These are phyloP conservation scores for Nymphaea thermarum DNA, from an alignment of 164 flowering plant genomes.

Conservation along the genomic window DNA sequence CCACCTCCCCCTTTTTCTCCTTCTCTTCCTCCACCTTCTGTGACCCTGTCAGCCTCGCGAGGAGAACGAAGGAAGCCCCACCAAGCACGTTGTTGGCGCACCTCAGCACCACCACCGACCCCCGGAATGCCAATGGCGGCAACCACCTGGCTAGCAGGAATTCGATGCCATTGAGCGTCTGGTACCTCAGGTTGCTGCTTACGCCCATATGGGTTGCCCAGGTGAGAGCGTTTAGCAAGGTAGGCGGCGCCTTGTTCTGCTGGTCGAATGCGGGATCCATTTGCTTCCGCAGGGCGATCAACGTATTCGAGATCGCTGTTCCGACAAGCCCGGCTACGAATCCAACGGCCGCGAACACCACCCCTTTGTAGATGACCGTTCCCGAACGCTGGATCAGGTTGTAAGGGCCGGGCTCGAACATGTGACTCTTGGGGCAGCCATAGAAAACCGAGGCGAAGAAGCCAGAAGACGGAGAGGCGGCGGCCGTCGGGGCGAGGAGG, in stretches of 20 bases:
- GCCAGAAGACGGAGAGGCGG: slow-evolving; percentile 13
- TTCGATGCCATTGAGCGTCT: slow-evolving; percentile 77
- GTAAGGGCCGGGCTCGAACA: slow-evolving; percentile 79
- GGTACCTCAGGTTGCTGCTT: slow-evolving; percentile 84
- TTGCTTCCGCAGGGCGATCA: slow-evolving; percentile 71
- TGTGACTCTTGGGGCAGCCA: slow-evolving; percentile 63
- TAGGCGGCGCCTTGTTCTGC: slow-evolving; percentile 83
- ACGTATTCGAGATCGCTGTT: slow-evolving; percentile 80
- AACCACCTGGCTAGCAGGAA: slow-evolving; percentile 55
- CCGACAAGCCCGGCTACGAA: slow-evolving; percentile 86
- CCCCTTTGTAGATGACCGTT: slow-evolving; percentile 81
- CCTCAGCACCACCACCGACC: slow-evolving; percentile 56
- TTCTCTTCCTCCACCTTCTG: slow-evolving; percentile 33
- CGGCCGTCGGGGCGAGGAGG: slow-evolving; percentile 46
- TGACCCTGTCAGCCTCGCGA: slow-evolving; percentile 86
- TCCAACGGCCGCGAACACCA: slow-evolving; percentile 71
- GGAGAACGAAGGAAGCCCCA: slow-evolving; percentile 68
- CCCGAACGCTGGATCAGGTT: slow-evolving; percentile 40
- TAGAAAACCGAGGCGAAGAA: slow-evolving; percentile 55
- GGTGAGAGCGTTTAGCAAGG: slow-evolving; percentile 63
- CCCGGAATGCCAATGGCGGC: slow-evolving; percentile 52
- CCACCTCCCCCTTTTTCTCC: neutral
- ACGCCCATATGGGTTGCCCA: slow-evolving; percentile 93
- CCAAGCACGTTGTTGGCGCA: slow-evolving; percentile 79
- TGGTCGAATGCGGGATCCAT: slow-evolving; percentile 82